Percentiles rank a stretch among this genome's conserved stretches.
These are phyloP conservation scores for Melanogaster broomeanus DNA, from an alignment of 768 basidiomycete species.

Conservation along the genomic window DNA sequence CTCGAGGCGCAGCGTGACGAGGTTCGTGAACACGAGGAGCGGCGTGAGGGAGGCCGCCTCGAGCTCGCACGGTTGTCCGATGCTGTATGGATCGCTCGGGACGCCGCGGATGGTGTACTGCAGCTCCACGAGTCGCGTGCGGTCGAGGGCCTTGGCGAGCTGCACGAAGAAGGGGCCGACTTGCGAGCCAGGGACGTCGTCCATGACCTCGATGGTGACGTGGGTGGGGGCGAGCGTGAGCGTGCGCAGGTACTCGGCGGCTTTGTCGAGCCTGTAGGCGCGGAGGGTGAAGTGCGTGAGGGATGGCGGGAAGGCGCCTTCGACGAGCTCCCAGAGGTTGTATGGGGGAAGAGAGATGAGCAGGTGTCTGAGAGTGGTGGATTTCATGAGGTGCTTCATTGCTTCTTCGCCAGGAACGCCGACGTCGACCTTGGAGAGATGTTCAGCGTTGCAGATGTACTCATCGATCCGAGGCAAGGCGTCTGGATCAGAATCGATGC, in stretches of 20 bases:
- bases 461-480: neutral
- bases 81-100: neutral
- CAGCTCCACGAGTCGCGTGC: neutral
- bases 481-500: neutral
- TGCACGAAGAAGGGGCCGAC: neutral
- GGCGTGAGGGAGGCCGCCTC: neutral
- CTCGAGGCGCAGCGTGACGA: neutral
- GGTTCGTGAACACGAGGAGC: slow-evolving; percentile 5
- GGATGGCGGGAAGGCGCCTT: neutral
- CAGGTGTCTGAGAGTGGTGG: neutral
- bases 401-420: neutral
- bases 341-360: neutral
- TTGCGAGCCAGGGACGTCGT: neutral
- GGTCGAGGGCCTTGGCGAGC: neutral
- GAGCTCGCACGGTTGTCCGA: neutral
- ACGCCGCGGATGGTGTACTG: neutral
- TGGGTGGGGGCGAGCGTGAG: slow-evolving; percentile 1
- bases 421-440: neutral
- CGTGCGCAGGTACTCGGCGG: neutral
- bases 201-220: neutral
- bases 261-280: neutral
- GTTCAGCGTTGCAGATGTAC: neutral
- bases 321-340: neutral
- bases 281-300: neutral
- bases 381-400: slow-evolving; percentile 1